phyloP scores from a whole-genome alignment of 805 yeast genomes.

The Metschnikowia similis region DNA sequence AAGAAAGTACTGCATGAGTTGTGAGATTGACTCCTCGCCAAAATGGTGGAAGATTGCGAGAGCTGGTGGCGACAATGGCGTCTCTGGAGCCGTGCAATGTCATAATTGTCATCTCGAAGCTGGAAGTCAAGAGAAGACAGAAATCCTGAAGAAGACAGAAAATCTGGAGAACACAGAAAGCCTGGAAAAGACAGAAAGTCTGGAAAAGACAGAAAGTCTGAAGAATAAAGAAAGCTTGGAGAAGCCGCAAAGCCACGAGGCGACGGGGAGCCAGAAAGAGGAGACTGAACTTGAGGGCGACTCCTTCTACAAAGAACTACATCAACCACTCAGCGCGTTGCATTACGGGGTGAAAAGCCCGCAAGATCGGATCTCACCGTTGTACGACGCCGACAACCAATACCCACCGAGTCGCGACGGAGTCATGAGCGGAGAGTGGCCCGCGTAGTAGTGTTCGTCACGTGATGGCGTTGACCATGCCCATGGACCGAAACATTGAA shows the following conservation, averaged over 20 bases:
- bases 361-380: constrained; percentile 6
- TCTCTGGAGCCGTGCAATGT: constrained; percentile 16
- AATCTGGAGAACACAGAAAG: neutral
- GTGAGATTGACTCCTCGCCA: constrained; percentile 29
- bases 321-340: constrained; percentile 29
- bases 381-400: neutral
- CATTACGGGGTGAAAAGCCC: constrained; percentile 27
- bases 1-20: constrained; percentile 17
- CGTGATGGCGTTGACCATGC: neutral
- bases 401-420: neutral
- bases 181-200: neutral
- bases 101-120: constrained; percentile 27
- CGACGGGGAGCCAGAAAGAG: constrained; percentile 8
- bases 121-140: constrained; percentile 1
- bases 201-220: neutral
- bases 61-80: neutral
- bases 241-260: neutral
- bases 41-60: constrained; percentile 30
- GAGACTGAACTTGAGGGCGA: constrained; percentile 15
- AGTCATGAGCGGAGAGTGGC: neutral
- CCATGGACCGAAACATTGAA: neutral
- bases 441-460: neutral
- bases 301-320: constrained; percentile 15
- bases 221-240: neutral
- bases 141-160: constrained; percentile 6